Evolutionary conservation across 129 eudicot species (phyloP).

Genomic region (Tagetes patula): DNA sequence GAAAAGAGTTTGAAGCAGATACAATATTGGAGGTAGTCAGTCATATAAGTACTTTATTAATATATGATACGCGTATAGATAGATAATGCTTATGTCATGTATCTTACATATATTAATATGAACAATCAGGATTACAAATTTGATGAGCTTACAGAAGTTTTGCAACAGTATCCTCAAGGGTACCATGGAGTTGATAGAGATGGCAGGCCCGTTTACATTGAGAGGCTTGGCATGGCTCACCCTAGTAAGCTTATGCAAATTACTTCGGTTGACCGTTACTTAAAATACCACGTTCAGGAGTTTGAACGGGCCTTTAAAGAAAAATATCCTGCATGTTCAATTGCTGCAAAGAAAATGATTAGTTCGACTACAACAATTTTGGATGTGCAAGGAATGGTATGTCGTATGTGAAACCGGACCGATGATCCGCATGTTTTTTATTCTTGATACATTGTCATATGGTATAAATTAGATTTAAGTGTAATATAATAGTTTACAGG

Average conservation of each 20-base stretch:
- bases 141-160: constrained; percentile 74
- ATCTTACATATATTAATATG: neutral
- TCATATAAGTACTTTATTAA: neutral
- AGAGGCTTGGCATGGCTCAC: constrained; percentile 78
- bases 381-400: constrained; percentile 91
- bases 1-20: constrained; percentile 80
- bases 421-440: neutral
- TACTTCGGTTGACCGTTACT: constrained; percentile 69
- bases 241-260: constrained; percentile 78
- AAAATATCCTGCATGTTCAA: constrained; percentile 84
- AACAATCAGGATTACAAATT: constrained; percentile 62
- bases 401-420: constrained; percentile 20
- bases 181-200: constrained; percentile 94
- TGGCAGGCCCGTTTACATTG: constrained; percentile 89
- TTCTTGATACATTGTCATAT: neutral
- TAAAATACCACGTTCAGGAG: constrained; percentile 84
- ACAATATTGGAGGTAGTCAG: constrained; percentile 80
- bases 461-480: constrained; percentile 7
- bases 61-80: neutral
- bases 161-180: constrained; percentile 87
- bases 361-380: constrained; percentile 79
- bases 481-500: constrained; percentile 46
- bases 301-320: constrained; percentile 75
- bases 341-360: constrained; percentile 76
- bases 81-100: neutral